phyloP scores from a whole-genome alignment of 352 stramenopile genomes.

The Salisapilia sapeloensis region DNA sequence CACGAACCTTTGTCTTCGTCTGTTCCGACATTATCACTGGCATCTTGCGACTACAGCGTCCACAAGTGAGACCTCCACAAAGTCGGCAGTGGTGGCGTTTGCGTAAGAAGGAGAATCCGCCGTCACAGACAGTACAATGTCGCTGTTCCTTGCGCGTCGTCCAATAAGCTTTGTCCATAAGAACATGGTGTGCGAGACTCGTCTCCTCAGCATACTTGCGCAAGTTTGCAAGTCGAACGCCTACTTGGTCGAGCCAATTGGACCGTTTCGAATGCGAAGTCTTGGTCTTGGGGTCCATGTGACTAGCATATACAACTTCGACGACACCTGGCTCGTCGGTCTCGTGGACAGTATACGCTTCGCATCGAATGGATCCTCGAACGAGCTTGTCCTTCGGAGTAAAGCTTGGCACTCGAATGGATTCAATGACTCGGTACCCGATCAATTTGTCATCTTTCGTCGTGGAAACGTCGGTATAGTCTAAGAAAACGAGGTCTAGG shows the following conservation, averaged over 20 bases:
- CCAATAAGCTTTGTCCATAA: conserved; percentile 17
- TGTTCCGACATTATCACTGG: conserved; percentile 39
- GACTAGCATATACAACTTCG: conserved; percentile 68
- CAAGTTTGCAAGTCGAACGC: conserved; percentile 31
- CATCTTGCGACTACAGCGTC: conserved; percentile 56
- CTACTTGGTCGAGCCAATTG: conserved; percentile 41
- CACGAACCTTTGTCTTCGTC: conserved; percentile 46
- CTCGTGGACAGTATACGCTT: conserved; percentile 67
- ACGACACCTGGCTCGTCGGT: conserved; percentile 46
- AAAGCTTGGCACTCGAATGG: conserved; percentile 56
- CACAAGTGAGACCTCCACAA: conserved; percentile 47
- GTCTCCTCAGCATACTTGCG: conserved; percentile 47
- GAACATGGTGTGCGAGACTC: conserved; percentile 38
- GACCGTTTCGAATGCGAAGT: conserved; percentile 30
- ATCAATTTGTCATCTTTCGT: conserved; percentile 39
- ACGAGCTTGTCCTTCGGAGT: conserved; percentile 33
- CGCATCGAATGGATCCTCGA: conserved; percentile 56
- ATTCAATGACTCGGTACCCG: conserved; percentile 63
- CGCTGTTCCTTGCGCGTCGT: conserved; percentile 23
- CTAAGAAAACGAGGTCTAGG: conserved; percentile 63
- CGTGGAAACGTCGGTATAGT: conserved; percentile 71
- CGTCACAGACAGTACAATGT: conserved; percentile 48
- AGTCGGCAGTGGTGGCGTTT: conserved; percentile 63
- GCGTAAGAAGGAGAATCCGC: conserved; percentile 53
- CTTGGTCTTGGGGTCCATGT: conserved; percentile 71